Base-by-base conservation (phyloP, 495 filamentous ascomycete species). In the Penicillium coffeae region DNA sequence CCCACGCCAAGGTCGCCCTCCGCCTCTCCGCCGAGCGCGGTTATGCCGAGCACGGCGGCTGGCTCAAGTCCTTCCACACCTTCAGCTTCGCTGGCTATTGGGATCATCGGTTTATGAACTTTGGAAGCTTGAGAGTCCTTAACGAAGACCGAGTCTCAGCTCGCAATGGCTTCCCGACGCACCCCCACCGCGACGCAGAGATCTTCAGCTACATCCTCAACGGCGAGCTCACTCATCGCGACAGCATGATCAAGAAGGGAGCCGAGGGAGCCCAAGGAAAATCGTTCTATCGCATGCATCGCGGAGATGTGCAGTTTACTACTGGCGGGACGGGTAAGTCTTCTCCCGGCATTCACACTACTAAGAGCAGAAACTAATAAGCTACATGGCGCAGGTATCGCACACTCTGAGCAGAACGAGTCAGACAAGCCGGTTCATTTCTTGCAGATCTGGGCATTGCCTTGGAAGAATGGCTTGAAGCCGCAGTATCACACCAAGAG, bases 61-160 rank as follows among this genome's bases (percentile, higher is more conserved):
- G 87, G 87, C 80, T 90, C n/a, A 84, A 90, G 65, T 83, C 79
- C 18, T 90, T 84, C 71, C 88, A 91, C 72, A 88, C 84, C 47
- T 91, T 94, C 76, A 79, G 75, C 65, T 90, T 91, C 62, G 86
- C 86, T 48, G 65, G 68, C 50, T 90, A 89, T 76, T 80, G 81
- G 69, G 78, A 88, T 65, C 83, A 83, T 25, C 51, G 59, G 1
- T 84, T 79, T 68, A 65, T 73, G 33, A 70, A 75, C 47, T 91
- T 84, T 59, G 88, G 88, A 13, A 73, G 78, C 20, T 70, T 91
- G 34, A 83, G 88, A 44, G 87, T 90, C 12, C 78, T 91, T 50
- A 91, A 91, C 66, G 89, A 94, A 65, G 88, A 92, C 64, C 82
- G 86, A 18, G 87, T 92, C 21, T 72, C 79, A 33, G 63, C 79